phyloP scores from a whole-genome alignment of 208 protist genomes.

The Acanthamoeba sp. region DNA sequence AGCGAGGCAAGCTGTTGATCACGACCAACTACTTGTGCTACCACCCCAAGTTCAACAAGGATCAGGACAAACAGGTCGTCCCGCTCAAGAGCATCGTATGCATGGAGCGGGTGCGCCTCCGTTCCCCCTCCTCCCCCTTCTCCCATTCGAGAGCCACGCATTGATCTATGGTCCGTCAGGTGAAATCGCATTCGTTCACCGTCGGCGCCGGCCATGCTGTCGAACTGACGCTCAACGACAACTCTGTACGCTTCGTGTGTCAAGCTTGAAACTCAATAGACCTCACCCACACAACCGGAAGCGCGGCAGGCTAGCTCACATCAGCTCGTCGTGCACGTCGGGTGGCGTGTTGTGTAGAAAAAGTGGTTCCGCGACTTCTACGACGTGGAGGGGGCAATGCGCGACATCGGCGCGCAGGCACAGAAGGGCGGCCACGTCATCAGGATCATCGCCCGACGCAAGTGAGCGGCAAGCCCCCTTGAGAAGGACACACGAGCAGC shows the following conservation, averaged over 20 bases:
- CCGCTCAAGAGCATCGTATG: background rate
- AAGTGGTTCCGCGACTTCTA: background rate
- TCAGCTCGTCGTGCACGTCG: too few species aligned
- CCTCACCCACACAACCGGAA: background rate
- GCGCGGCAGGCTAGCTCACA: too few species aligned
- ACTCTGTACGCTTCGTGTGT: background rate
- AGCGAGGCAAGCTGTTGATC: background rate
- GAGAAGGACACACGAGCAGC: too few species aligned
- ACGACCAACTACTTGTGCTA: background rate
- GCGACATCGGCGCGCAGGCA: background rate
- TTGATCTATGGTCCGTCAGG: background rate
- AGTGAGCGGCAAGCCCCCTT: too few species aligned
- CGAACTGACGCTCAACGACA: background rate
- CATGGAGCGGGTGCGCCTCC: background rate
- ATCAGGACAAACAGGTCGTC: background rate
- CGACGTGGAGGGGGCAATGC: background rate
- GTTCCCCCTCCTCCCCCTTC: background rate
- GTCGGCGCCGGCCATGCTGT: background rate
- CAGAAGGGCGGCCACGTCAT: background rate
- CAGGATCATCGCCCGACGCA: background rate
- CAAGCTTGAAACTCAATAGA: too few species aligned
- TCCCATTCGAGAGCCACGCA: too few species aligned
- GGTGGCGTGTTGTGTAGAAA: background rate
- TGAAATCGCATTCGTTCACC: background rate
- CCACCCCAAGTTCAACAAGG: conserved; percentile 15